These are phyloP conservation scores for Peltaster fructicola DNA, from an alignment of 2,329 filamentous ascomycete species.

Conservation along the genomic window DNA sequence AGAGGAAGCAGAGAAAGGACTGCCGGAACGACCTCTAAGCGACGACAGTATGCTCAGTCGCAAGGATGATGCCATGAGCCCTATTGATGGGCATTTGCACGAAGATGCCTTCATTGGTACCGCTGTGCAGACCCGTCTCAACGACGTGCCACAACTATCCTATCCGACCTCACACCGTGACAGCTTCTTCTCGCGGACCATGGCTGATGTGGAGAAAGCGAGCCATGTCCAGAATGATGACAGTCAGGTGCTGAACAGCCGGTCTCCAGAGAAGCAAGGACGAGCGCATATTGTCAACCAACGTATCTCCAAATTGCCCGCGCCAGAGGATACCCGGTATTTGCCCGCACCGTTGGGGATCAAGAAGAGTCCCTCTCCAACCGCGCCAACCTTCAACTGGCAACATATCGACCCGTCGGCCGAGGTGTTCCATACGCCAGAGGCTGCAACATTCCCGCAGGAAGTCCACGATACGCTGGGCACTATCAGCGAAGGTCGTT, in stretches of 20 bases:
- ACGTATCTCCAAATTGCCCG: too few species aligned
- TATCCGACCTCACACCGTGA: constrained; percentile 11
- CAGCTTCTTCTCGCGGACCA: constrained; percentile 15
- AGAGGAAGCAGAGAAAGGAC: constrained; percentile 47
- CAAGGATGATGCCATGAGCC: constrained; percentile 19
- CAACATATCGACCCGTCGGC: not conserved
- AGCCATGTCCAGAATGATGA: constrained; percentile 3
- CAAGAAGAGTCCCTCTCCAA: constrained; percentile 36
- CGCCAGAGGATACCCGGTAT: constrained; percentile 26
- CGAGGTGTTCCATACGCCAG: not conserved
- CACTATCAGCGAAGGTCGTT: constrained; percentile 63
- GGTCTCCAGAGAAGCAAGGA: constrained; percentile 1
- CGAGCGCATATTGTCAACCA: too few species aligned
- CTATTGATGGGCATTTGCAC: constrained; percentile 16
- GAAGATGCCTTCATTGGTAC: constrained; percentile 32
- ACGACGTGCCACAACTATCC: constrained; percentile 22
- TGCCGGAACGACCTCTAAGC: constrained; percentile 55
- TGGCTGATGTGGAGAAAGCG: constrained; percentile 12
- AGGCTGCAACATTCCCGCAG: constrained; percentile 1
- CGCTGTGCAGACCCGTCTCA: constrained; percentile 34
- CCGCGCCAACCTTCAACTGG: constrained; percentile 2
- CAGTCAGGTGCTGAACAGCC: too few species aligned
- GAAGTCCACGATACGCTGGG: constrained; percentile 19
- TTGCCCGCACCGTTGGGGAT: constrained; percentile 58
- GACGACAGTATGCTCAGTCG: constrained; percentile 28